These are phyloP conservation scores for Dactylellina cionopaga DNA, from an alignment of 2,329 filamentous ascomycete genomes.

Conservation along the genomic window DNA sequence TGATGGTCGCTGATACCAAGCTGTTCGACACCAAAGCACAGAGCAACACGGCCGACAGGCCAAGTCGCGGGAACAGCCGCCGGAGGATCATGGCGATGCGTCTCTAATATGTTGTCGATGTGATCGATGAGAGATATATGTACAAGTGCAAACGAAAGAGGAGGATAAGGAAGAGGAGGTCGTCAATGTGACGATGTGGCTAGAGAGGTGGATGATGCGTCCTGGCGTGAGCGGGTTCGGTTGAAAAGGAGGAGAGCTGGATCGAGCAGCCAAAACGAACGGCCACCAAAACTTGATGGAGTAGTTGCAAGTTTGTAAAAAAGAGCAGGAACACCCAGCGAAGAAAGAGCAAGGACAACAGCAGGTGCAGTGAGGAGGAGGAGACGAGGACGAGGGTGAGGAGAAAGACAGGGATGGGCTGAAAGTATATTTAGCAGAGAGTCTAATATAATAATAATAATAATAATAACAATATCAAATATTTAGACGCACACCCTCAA, in stretches of 20 bases:
- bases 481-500: no score
- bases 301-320: not conserved
- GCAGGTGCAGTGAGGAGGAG: no score
- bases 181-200: not conserved
- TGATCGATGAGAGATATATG: not conserved
- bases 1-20: slow-evolving; percentile 61
- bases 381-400: no score
- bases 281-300: slow-evolving; percentile 1
- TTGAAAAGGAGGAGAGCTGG: slow-evolving; percentile 3
- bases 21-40: slow-evolving; percentile 36
- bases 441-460: no score
- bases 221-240: not conserved
- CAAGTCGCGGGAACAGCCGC: slow-evolving; percentile 44
- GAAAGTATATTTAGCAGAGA: no score
- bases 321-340: slow-evolving; percentile 20
- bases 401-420: no score
- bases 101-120: not conserved
- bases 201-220: not conserved
- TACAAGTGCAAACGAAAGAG: not conserved
- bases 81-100: slow-evolving; percentile 37
- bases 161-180: slow-evolving; percentile 30
- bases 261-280: slow-evolving; percentile 14
- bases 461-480: no score
- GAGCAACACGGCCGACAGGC: slow-evolving; percentile 41
- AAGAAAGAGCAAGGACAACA: no score